Evolutionary conservation across 75 land plant genomes (phyloP), one percentile per base, ranked within the genome.

Genomic region (Chamaecyparis obtusa): DNA sequence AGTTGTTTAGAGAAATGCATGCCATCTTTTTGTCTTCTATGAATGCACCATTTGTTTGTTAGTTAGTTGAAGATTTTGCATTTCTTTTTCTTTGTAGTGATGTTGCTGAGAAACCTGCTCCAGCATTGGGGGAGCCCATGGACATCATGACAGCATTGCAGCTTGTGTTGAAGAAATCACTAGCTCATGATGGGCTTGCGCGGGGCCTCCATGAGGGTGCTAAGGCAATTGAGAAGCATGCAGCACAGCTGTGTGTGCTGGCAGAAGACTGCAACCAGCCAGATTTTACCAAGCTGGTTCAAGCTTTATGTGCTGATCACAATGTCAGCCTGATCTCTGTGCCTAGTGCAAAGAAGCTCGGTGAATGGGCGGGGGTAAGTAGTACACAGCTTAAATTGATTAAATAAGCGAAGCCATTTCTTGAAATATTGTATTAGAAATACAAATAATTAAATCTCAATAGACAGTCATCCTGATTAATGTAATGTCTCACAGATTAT

Each of bases 331-430:
- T 95, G 89, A 91, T 95, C 15, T 90, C 94, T 44, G 96, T 94
- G 36, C 94, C 95, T 0, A 94, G 92, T 56, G 94, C 96, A 5
- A 94, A 93, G 86, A 92, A 94, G 86, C 92, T 94, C 43, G 97
- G 97, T 83, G 97, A 94, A 90, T 95, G 97, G 96, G 94, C 94
- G 54, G 96, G 96, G 72, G 95, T 92, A 88, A 88, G 94, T 87
- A 36, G 30, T 69, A 37, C 11, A 3, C 60, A 55, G 27, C 33
- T 85, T 85, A 35, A 5, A 27, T 24, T 85, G 36, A 21, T 32
- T 9, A 85, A 48, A 43, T 43, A 43, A 51, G 55, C 2, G 84
- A 30, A 39, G 78, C 19, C 51, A 84, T 33, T 84, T 84, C 19
- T 57, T 0, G 7, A 43, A 30, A 33, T 19, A 57, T 46, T 84